Evolutionary conservation across 352 stramenopile species (phyloP), one percentile per base, ranked within the genome.

Genomic region (Poterioochromonas sp.): DNA sequence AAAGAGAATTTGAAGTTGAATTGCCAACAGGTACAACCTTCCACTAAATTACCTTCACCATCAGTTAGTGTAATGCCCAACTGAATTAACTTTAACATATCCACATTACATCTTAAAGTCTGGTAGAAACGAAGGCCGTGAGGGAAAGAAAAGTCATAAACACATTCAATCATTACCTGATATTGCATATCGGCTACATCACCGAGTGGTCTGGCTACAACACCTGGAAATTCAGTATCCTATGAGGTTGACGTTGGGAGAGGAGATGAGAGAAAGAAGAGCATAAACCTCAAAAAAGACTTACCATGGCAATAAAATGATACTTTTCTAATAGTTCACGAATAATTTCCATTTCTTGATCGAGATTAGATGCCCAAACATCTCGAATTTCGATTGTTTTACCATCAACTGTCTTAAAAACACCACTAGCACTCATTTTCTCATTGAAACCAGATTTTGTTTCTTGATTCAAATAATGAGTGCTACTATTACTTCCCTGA

Each of bases 1-100:
- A 99, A 82, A 80, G 89, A 94, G 82, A 99, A 99, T 84, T 96
- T 94, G 86, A 99, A 99, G 87, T 99, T 99, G 87, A 99, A 99
- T 86, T 99, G 96, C 93, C 93, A 99, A 81, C 96, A 97, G 1
- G 92, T 93, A 86, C 95, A 93, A 73, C 93, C 93, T 60, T 86
- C 84, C 83, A 96, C 95, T 82, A 95, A 95, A 78, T 97, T 90
- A 39, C 91, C 92, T 81, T 96, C 87, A 65, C 96, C 93, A 82
- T 98, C 93, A 58, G 95, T 95, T 80, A 99, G 98, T 32, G 91
- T 90, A 18, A 99, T 85, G 74, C 96, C 96, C 8, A 99, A 83
- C 81, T 99, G 95, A 82, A 99, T 99, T 82, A 99, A 82, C 78
- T 96, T 97, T 12, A 95, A 81, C 74, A 99, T 83, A 84, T 99